Conservation (phyloP, 768 basidiomycete genomes). For the Leccinum incarnatum region DNA sequence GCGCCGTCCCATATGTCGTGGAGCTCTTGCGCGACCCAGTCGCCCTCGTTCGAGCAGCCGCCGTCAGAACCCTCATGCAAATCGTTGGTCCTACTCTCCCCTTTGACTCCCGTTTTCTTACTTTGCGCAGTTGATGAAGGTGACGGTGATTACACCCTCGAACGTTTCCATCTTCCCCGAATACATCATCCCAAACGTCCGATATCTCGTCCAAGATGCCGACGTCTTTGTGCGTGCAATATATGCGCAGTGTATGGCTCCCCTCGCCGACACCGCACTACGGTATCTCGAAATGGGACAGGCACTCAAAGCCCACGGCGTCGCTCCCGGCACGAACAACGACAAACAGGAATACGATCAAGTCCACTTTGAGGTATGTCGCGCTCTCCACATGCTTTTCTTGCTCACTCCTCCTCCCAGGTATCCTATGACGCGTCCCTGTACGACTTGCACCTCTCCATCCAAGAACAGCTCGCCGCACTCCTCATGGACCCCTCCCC, state of each 20-base stretch:
- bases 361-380: conserved; percentile 72
- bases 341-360: conserved; percentile 74
- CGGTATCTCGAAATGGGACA: conserved; percentile 93
- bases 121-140: conserved; percentile 51
- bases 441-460: conserved; percentile 77
- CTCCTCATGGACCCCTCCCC: conserved; percentile 88
- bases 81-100: conserved; percentile 50
- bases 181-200: conserved; percentile 90
- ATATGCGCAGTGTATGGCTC: conserved; percentile 82
- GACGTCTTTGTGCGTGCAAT: conserved; percentile 81
- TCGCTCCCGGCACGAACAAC: conserved; percentile 38
- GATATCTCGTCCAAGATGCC: conserved; percentile 76
- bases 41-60: conserved; percentile 76
- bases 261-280: conserved; percentile 82
- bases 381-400: neutral
- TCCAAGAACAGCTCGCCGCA: conserved; percentile 84
- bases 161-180: conserved; percentile 83
- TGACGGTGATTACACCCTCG: conserved; percentile 65
- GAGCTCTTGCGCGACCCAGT: conserved; percentile 88
- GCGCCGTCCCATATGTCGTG: conserved; percentile 89
- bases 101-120: neutral
- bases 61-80: conserved; percentile 76
- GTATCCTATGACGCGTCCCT: conserved; percentile 88
- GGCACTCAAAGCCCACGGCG: conserved; percentile 79
- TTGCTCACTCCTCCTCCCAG: conserved; percentile 38